Evolutionary conservation across 345 rosid species (phyloP).

Genomic region (Conringia planisiliqua): DNA sequence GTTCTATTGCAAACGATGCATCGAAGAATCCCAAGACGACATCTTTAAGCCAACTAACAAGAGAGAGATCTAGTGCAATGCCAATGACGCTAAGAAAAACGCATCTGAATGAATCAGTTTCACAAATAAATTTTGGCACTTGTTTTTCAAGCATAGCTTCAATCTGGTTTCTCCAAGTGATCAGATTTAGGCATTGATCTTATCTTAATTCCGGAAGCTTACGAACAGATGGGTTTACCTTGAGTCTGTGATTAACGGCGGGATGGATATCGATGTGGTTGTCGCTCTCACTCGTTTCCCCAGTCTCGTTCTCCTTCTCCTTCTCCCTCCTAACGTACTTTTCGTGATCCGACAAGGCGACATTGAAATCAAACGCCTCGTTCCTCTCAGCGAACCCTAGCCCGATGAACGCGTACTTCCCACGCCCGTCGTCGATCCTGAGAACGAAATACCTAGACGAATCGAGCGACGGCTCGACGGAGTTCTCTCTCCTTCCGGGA

Average conservation of each 20-base stretch:
- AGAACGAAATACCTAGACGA: constrained; percentile 94
- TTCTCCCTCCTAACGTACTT: constrained; percentile 79
- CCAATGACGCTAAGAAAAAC: background rate
- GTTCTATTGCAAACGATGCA: background rate
- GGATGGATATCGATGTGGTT: constrained; percentile 90
- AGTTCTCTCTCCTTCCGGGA: constrained; percentile 77
- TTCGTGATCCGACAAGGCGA: constrained; percentile 95
- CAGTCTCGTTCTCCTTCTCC: constrained; percentile 79
- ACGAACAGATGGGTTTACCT: constrained; percentile 42
- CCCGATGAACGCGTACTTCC: constrained; percentile 95
- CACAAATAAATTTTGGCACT: background rate
- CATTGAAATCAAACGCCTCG: constrained; percentile 99
- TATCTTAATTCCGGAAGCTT: background rate
- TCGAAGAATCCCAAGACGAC: background rate
- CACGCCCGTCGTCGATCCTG: constrained; percentile 89
- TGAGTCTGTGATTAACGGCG: constrained; percentile 90
- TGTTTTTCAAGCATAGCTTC: background rate
- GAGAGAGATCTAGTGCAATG: constrained; percentile 2
- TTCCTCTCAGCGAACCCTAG: constrained; percentile 91
- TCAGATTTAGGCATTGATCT: constrained; percentile 5
- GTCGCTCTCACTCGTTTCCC: constrained; percentile 59
- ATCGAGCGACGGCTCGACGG: constrained; percentile 96
- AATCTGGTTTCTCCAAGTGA: background rate
- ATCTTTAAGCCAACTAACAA: background rate
- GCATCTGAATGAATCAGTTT: background rate